phyloP scores from a whole-genome alignment of 768 basidiomycete species.

The Clitopilus passeckerianus region DNA sequence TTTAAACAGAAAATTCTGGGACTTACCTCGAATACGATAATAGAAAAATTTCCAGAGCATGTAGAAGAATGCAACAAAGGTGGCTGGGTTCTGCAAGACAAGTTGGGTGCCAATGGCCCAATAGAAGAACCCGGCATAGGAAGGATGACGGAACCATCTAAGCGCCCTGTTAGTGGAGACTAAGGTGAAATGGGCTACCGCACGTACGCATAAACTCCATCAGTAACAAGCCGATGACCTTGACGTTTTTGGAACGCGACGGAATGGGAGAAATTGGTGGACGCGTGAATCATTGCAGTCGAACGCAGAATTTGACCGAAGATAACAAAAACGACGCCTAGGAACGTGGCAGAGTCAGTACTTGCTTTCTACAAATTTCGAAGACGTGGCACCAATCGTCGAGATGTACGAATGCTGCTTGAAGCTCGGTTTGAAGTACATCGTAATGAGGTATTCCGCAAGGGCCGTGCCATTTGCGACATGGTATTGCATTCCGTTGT shows the following conservation, averaged over 20 bases:
- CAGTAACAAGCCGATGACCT: constrained; percentile 77
- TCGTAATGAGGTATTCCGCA: constrained; percentile 69
- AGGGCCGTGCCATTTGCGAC: constrained; percentile 77
- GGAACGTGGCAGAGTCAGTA: not conserved
- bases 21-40: constrained; percentile 70
- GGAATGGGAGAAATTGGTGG: constrained; percentile 88
- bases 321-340: constrained; percentile 64
- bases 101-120: constrained; percentile 97
- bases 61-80: constrained; percentile 57
- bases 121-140: constrained; percentile 96
- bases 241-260: constrained; percentile 73
- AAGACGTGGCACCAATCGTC: constrained; percentile 37
- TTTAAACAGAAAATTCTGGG: not conserved
- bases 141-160: constrained; percentile 90
- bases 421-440: constrained; percentile 60
- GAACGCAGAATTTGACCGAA: constrained; percentile 79
- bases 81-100: constrained; percentile 80
- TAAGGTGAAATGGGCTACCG: constrained; percentile 18
- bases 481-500: constrained; percentile 86
- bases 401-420: constrained; percentile 62
- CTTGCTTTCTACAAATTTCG: not conserved
- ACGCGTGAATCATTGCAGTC: constrained; percentile 93
- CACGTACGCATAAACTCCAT: constrained; percentile 79
- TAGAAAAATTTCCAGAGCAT: constrained; percentile 89
- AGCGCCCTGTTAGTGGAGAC: constrained; percentile 1